Conservation (phyloP, 2,329 filamentous ascomycete genomes). For the Diplodia scrobiculata region DNA sequence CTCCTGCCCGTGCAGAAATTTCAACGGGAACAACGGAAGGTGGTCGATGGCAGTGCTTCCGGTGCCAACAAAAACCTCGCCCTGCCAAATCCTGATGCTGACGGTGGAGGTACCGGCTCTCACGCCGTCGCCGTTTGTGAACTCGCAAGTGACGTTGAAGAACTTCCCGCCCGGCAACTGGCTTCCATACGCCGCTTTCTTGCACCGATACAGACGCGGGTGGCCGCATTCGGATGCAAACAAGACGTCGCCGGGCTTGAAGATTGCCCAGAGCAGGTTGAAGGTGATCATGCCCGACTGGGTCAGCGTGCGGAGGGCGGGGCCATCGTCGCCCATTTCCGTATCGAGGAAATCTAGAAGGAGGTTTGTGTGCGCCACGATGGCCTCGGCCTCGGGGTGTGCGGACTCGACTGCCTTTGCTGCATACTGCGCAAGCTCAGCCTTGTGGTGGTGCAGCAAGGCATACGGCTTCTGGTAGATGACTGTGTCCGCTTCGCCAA, state of each 20-base stretch:
- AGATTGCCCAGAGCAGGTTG: slow-evolving; percentile 33
- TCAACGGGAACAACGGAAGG: slow-evolving; percentile 28
- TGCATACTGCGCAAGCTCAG: slow-evolving; percentile 44
- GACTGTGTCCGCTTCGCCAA: slow-evolving; percentile 38
- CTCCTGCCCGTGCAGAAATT: slow-evolving; percentile 24
- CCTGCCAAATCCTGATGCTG: slow-evolving; percentile 30
- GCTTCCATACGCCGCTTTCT: slow-evolving; percentile 37
- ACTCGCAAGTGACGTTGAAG: slow-evolving; percentile 36
- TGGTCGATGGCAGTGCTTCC: slow-evolving; percentile 25
- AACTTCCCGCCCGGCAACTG: slow-evolving; percentile 34
- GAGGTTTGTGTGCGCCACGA: slow-evolving; percentile 35
- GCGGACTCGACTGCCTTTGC: background rate
- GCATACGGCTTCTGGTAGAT: slow-evolving; percentile 52
- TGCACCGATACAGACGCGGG: slow-evolving; percentile 37
- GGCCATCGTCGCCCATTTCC: slow-evolving; percentile 32
- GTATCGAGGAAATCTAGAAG: slow-evolving; percentile 33
- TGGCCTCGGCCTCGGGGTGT: slow-evolving; percentile 32
- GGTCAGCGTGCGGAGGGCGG: slow-evolving; percentile 29
- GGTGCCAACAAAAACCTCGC: slow-evolving; percentile 30
- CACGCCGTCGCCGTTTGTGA: slow-evolving; percentile 42
- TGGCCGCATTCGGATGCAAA: slow-evolving; percentile 38
- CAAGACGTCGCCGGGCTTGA: slow-evolving; percentile 36
- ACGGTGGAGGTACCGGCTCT: slow-evolving; percentile 33
- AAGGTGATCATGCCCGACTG: slow-evolving; percentile 32
- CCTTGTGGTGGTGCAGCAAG: slow-evolving; percentile 53